These are phyloP conservation scores for Suhomyces sp. DNA, from an alignment of 805 yeast species.

Conservation along the genomic window DNA sequence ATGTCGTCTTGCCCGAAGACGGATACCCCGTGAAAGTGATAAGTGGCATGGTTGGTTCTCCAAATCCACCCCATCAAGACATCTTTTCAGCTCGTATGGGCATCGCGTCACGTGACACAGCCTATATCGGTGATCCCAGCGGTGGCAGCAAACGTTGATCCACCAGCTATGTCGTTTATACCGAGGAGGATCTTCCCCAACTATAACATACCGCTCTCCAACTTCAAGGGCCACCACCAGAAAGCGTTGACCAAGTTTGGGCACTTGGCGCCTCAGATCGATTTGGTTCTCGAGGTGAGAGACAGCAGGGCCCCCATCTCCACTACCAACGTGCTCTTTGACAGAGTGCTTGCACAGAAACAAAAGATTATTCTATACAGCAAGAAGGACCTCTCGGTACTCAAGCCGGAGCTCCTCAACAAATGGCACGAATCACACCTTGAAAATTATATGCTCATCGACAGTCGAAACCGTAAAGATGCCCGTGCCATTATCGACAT, in stretches of 20 bases:
- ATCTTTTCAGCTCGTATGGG: background rate
- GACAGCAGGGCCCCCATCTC: constrained; percentile 89
- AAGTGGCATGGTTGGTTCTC: constrained; percentile 63
- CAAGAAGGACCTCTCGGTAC: constrained; percentile 61
- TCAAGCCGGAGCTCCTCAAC: constrained; percentile 33
- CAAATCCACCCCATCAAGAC: background rate
- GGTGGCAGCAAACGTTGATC: background rate
- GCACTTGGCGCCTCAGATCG: constrained; percentile 72
- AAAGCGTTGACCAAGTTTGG: constrained; percentile 69
- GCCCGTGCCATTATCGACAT: constrained; percentile 48
- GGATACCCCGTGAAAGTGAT: constrained; percentile 84
- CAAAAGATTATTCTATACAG: constrained; percentile 69
- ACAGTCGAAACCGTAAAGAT: constrained; percentile 52
- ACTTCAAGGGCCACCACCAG: constrained; percentile 89
- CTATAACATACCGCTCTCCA: constrained; percentile 65
- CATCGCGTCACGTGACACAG: background rate
- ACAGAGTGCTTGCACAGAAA: constrained; percentile 55
- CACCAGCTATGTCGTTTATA: constrained; percentile 40
- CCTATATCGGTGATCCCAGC: background rate
- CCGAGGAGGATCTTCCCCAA: constrained; percentile 76
- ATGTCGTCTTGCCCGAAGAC: constrained; percentile 74
- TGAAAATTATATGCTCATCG: constrained; percentile 47
- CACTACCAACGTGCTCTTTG: constrained; percentile 77
- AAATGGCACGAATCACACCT: constrained; percentile 31
- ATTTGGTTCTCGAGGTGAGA: constrained; percentile 77